phyloP scores from a whole-genome alignment of 1,139 yeast genomes.

The Kodamaea derodonti region DNA sequence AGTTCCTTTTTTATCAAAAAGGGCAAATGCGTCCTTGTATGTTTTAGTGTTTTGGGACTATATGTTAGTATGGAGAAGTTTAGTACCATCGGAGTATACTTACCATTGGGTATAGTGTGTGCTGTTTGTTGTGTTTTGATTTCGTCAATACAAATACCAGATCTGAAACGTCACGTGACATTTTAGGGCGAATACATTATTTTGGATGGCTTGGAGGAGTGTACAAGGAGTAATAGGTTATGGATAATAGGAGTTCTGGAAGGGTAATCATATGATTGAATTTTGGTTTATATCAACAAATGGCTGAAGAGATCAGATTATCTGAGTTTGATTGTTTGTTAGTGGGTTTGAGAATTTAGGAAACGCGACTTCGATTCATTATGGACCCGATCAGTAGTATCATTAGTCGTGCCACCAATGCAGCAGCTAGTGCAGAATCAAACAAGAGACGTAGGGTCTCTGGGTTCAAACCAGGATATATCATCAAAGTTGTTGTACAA shows the following conservation, averaged over 20 bases:
- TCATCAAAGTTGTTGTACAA: slow-evolving; percentile 58
- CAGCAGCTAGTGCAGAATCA: background rate
- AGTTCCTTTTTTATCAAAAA: slow-evolving; percentile 94
- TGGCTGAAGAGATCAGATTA: no score
- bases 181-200: no score
- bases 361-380: no score
- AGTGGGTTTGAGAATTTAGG: no score
- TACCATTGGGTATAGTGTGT: background rate
- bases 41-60: slow-evolving; percentile 59
- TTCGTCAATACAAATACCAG: slow-evolving; percentile 1
- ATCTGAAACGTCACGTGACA: slow-evolving; percentile 6
- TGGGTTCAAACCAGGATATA: slow-evolving; percentile 54
- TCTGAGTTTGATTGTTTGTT: no score
- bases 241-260: no score
- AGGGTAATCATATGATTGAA: no score
- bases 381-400: background rate
- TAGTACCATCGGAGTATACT: background rate
- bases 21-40: slow-evolving; percentile 94
- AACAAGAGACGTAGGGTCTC: slow-evolving; percentile 7
- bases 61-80: background rate
- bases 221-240: no score
- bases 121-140: slow-evolving; percentile 1
- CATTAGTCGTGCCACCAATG: background rate
- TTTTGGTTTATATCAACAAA: no score
- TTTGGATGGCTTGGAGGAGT: no score